These are phyloP conservation scores for Vaccinium macrocarpon DNA, from an alignment of 148 eudicot genomes.

Conservation along the genomic window DNA sequence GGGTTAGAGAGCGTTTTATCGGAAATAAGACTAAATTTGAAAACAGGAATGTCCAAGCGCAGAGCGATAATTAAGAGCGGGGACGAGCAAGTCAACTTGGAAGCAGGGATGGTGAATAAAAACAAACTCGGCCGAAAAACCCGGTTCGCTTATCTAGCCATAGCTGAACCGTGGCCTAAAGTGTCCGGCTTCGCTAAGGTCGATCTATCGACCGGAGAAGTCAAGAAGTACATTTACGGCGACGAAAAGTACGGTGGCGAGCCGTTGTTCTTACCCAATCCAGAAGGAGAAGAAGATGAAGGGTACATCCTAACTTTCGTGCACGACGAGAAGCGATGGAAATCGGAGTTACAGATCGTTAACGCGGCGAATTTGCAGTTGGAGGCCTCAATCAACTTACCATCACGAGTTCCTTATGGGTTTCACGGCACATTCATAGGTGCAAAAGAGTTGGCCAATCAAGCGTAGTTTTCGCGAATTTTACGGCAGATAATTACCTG, in stretches of 20 bases:
- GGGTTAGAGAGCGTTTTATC: slow-evolving; percentile 55
- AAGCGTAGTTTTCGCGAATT: slow-evolving; percentile 25
- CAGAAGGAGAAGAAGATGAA: slow-evolving; percentile 59
- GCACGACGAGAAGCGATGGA: slow-evolving; percentile 61
- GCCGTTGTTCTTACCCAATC: slow-evolving; percentile 59
- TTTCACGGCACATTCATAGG: slow-evolving; percentile 80
- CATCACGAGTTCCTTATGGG: slow-evolving; percentile 80
- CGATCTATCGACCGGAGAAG: slow-evolving; percentile 52
- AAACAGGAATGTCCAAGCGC: slow-evolving; percentile 58
- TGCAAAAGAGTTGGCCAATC: slow-evolving; percentile 48
- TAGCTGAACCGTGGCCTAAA: slow-evolving; percentile 95
- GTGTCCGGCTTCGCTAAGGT: slow-evolving; percentile 86
- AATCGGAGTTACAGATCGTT: slow-evolving; percentile 69
- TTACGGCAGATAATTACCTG: slow-evolving; percentile 21
- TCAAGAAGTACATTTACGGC: slow-evolving; percentile 54
- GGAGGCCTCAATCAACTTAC: slow-evolving; percentile 64
- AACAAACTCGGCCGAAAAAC: slow-evolving; percentile 68
- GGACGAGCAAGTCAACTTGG: slow-evolving; percentile 64
- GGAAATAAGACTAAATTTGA: slow-evolving; percentile 66
- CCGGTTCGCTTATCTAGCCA: slow-evolving; percentile 63
- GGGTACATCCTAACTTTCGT: slow-evolving; percentile 67
- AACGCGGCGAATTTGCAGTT: slow-evolving; percentile 48
- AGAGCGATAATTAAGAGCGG: slow-evolving; percentile 41
- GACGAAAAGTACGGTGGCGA: slow-evolving; percentile 69
- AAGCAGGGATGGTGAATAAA: slow-evolving; percentile 90